phyloP scores from a whole-genome alignment of 2,329 filamentous ascomycete genomes.

The Botryotinia calthae region DNA sequence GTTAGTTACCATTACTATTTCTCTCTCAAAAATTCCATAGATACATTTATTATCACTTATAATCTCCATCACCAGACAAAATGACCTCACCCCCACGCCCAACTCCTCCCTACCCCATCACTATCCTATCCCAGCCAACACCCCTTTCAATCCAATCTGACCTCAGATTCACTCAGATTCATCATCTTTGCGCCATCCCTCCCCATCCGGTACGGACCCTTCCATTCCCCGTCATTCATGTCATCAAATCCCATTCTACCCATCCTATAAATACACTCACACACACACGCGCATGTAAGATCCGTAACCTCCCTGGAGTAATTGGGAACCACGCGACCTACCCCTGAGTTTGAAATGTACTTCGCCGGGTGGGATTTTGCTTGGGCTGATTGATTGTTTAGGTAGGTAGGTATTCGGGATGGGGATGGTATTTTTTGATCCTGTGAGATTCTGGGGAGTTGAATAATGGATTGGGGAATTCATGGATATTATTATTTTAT shows the following conservation, averaged over 20 bases:
- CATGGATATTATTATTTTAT: too few species aligned
- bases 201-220: neutral
- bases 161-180: neutral
- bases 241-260: neutral
- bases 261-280: neutral
- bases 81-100: neutral
- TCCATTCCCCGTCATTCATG: neutral
- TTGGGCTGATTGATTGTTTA: neutral
- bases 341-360: neutral
- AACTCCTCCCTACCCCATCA: neutral
- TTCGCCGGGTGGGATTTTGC: neutral
- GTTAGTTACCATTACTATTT: too few species aligned
- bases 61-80: too few species aligned
- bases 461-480: too few species aligned
- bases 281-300: neutral
- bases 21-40: too few species aligned
- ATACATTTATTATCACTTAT: too few species aligned
- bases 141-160: neutral
- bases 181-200: neutral
- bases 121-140: too few species aligned
- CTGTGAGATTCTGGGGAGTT: neutral
- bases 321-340: neutral
- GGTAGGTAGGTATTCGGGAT: neutral
- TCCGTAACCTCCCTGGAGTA: neutral
- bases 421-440: too few species aligned